Evolutionary conservation across 2,329 filamentous ascomycete species (phyloP).

Genomic region (Colletotrichum sp.): DNA sequence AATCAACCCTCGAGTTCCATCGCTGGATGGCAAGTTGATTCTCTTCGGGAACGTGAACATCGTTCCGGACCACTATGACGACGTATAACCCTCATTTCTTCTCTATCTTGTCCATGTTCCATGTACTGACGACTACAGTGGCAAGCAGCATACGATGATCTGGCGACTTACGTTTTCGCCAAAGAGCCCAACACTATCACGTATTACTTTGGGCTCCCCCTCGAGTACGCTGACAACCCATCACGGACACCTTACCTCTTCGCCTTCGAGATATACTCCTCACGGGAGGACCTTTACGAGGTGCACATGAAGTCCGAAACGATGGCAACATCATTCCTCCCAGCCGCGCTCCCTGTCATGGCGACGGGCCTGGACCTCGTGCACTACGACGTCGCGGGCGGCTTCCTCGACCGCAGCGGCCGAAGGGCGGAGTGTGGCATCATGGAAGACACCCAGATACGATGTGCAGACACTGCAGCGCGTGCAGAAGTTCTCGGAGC

Average conservation of each 20-base stretch:
- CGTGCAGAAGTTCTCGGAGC: constrained; percentile 21
- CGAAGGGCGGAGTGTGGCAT: constrained; percentile 25
- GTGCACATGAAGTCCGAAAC: constrained; percentile 25
- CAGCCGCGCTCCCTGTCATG: constrained; percentile 24
- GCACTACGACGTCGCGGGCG: constrained; percentile 25
- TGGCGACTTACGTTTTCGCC: constrained; percentile 37
- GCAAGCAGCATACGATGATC: constrained; percentile 44
- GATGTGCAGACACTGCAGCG: constrained; percentile 9
- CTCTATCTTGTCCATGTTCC: neutral
- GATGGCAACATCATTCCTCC: constrained; percentile 26
- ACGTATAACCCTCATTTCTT: constrained; percentile 21
- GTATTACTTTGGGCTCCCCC: constrained; percentile 48
- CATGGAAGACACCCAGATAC: constrained; percentile 27
- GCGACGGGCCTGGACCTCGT: constrained; percentile 27
- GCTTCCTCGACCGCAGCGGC: constrained; percentile 25
- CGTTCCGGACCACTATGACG: constrained; percentile 37
- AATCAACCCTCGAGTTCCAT: neutral
- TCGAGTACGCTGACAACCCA: constrained; percentile 24
- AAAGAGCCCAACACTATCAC: constrained; percentile 40
- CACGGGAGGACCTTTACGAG: constrained; percentile 26
- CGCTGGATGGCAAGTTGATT: neutral
- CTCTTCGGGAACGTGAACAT: constrained; percentile 39
- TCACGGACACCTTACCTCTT: constrained; percentile 27
- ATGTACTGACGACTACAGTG: constrained; percentile 30
- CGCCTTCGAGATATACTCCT: constrained; percentile 26